These are phyloP conservation scores for Arabidopsis lyrata DNA, from an alignment of 441 rosid genomes.

Conservation along the genomic window DNA sequence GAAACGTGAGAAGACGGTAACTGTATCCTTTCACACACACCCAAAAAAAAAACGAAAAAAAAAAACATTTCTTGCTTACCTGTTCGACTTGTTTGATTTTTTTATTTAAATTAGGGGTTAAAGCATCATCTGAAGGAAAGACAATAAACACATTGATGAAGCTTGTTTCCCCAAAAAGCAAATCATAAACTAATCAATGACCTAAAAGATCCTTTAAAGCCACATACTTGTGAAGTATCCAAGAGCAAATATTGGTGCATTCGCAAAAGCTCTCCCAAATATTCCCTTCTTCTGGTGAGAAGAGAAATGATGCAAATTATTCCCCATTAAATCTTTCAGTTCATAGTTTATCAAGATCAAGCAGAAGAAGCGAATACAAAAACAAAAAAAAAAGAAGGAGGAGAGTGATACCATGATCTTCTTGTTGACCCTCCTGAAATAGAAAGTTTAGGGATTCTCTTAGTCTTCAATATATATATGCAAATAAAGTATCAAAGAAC, in stretches of 20 bases:
- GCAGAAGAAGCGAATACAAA: background rate
- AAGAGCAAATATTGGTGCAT: conserved; percentile 12
- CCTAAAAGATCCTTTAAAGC: background rate
- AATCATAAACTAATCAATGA: background rate
- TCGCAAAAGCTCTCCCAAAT: background rate
- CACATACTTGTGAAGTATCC: conserved; percentile 27
- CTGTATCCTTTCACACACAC: background rate
- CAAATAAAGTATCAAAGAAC: too few relatives aligned
- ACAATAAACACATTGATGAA: background rate
- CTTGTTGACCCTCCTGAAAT: background rate
- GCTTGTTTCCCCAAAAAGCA: background rate
- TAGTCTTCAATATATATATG: too few relatives aligned
- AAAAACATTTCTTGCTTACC: conserved; percentile 7
- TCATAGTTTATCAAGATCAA: background rate
- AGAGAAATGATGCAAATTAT: background rate
- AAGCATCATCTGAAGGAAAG: conserved; percentile 4
- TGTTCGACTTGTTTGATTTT: background rate
- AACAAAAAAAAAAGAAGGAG: background rate
- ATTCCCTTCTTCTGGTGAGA: background rate
- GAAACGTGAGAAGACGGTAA: background rate
- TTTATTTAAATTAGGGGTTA: background rate
- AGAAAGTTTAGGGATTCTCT: background rate
- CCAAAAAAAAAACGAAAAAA: background rate
- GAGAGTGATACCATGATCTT: background rate
- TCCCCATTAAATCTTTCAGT: background rate